These are phyloP conservation scores for Colletotrichum sp. DNA, from an alignment of 2,329 filamentous ascomycete genomes.

Conservation along the genomic window DNA sequence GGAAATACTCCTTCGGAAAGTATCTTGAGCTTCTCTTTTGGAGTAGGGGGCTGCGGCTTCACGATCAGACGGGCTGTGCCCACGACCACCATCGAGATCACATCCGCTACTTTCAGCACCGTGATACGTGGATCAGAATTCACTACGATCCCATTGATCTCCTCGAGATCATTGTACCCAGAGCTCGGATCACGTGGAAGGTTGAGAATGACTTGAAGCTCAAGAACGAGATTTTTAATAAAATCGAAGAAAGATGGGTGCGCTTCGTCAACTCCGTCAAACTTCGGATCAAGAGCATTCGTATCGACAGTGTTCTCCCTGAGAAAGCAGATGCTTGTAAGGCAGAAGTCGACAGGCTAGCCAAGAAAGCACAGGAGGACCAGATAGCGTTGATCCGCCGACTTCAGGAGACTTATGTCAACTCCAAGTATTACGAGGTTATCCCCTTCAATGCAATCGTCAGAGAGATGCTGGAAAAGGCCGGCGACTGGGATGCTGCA, in stretches of 20 bases:
- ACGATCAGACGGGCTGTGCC: conserved; percentile 73
- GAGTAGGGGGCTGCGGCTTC: conserved; percentile 81
- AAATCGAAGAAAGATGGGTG: conserved; percentile 81
- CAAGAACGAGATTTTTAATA: conserved; percentile 89
- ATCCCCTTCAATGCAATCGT: conserved; percentile 91
- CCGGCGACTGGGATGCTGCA: conserved; percentile 88
- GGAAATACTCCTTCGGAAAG: conserved; percentile 98
- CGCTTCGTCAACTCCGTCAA: conserved; percentile 90
- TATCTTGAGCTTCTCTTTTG: conserved; percentile 98
- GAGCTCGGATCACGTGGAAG: conserved; percentile 93
- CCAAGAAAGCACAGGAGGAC: conserved; percentile 83
- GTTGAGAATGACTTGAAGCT: conserved; percentile 91
- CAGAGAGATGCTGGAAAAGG: conserved; percentile 89
- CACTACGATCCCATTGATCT: conserved; percentile 94
- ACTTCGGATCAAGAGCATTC: conserved; percentile 83
- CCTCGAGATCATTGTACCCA: conserved; percentile 91
- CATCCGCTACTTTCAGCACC: conserved; percentile 88
- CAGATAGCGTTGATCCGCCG: conserved; percentile 75
- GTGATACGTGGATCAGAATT: conserved; percentile 83
- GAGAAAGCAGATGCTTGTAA: conserved; percentile 86
- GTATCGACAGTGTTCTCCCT: conserved; percentile 86
- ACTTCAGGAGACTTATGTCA: conserved; percentile 89
- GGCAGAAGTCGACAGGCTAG: conserved; percentile 78
- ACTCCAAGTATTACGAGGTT: conserved; percentile 94
- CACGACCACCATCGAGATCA: conserved; percentile 95